Evolutionary conservation across 2,329 filamentous ascomycete genomes (phyloP).

Genomic region (Diaporthe ilicicola): DNA sequence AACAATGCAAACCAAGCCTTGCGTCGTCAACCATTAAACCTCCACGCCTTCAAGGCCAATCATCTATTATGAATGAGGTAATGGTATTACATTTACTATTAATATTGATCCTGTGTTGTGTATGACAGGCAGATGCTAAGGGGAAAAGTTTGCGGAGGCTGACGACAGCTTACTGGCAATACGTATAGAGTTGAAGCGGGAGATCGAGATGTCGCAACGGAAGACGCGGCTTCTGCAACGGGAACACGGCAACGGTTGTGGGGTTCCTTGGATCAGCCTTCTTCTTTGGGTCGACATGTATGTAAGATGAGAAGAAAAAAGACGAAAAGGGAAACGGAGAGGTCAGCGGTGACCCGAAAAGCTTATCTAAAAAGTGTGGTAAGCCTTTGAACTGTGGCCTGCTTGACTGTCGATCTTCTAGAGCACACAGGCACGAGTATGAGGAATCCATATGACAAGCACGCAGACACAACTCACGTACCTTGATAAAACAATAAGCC

Average conservation of each 20-base stretch:
- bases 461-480: background rate
- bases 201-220: background rate
- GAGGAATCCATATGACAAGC: background rate
- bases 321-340: background rate
- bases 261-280: background rate
- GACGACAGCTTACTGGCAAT: background rate
- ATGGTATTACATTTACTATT: background rate
- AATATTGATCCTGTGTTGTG: background rate
- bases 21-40: background rate
- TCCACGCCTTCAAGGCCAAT: background rate
- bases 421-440: background rate
- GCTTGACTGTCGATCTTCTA: background rate
- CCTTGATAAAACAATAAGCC: background rate
- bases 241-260: background rate
- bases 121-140: background rate
- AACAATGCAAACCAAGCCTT: background rate
- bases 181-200: background rate
- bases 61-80: background rate
- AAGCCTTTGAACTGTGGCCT: background rate
- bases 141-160: background rate
- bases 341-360: background rate
- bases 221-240: background rate
- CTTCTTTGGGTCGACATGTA: background rate
- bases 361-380: background rate
- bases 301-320: background rate